Percentiles rank a stretch among this genome's conserved stretches.
phyloP scores from a whole-genome alignment of 805 yeast genomes.

The Cyberlindnera nakhonratchasimensis region DNA sequence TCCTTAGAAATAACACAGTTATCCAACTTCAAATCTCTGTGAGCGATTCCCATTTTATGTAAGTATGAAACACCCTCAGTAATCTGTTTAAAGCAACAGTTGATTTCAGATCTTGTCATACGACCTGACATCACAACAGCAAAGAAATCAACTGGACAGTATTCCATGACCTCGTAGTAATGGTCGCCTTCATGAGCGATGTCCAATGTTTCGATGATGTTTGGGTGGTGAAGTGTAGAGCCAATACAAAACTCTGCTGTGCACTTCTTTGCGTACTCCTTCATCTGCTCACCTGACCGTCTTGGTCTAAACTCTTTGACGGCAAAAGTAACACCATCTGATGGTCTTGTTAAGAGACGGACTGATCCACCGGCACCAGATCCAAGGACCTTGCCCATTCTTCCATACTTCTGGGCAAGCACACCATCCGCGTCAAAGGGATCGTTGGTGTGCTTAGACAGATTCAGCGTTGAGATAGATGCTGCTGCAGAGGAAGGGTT shows the following conservation, averaged over 20 bases:
- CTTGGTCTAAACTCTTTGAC: slow-evolving; percentile 79
- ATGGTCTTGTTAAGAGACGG: slow-evolving; percentile 61
- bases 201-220: slow-evolving; percentile 74
- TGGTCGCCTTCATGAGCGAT: slow-evolving; percentile 55
- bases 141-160: slow-evolving; percentile 79
- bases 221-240: slow-evolving; percentile 76
- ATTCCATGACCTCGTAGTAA: slow-evolving; percentile 81
- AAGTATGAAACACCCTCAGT: slow-evolving; percentile 68
- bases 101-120: slow-evolving; percentile 77
- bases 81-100: slow-evolving; percentile 76
- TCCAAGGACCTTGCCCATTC: slow-evolving; percentile 70
- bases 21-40: slow-evolving; percentile 77
- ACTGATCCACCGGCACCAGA: slow-evolving; percentile 90
- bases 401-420: slow-evolving; percentile 61
- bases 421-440: slow-evolving; percentile 47
- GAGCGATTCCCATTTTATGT: slow-evolving; percentile 78
- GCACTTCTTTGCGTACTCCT: slow-evolving; percentile 81
- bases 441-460: slow-evolving; percentile 11
- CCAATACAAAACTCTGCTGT: slow-evolving; percentile 90
- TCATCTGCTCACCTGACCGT: slow-evolving; percentile 62
- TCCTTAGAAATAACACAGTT: slow-evolving; percentile 74
- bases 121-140: slow-evolving; percentile 85
- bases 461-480: slow-evolving; percentile 8
- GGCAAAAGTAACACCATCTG: slow-evolving; percentile 72
- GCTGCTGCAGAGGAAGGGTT: slow-evolving; percentile 4